Evolutionary conservation across 1,284 basidiomycete genomes (phyloP).

Genomic region (Ceratobasidium theobromae): DNA sequence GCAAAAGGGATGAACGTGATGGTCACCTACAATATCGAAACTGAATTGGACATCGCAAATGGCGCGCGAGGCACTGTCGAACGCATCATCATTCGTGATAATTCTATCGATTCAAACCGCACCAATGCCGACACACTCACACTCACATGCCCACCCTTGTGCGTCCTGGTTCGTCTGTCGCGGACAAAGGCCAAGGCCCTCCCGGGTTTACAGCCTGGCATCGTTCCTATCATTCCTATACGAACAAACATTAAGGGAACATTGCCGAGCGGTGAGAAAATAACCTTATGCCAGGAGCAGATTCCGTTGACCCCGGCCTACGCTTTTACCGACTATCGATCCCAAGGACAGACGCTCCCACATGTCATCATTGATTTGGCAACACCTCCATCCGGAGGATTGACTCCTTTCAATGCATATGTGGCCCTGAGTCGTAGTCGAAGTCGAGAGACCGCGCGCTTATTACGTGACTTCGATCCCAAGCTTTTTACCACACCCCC

Average conservation of each 20-base stretch:
- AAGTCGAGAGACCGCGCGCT: conserved; percentile 37
- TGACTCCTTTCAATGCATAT: conserved; percentile 7
- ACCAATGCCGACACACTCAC: background rate
- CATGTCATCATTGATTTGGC: conserved; percentile 3
- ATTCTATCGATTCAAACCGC: too few relatives aligned
- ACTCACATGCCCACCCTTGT: background rate
- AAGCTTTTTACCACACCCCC: conserved; percentile 1
- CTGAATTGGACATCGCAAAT: conserved; percentile 21
- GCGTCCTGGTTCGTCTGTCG: conserved; percentile 12
- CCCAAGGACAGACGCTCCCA: conserved; percentile 4
- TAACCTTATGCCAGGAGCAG: conserved; percentile 1
- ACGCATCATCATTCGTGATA: conserved; percentile 17
- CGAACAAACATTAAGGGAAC: too few relatives aligned
- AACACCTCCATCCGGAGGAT: background rate
- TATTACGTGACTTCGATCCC: background rate
- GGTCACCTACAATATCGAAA: conserved; percentile 20
- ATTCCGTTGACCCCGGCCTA: conserved; percentile 32
- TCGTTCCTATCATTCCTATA: too few relatives aligned
- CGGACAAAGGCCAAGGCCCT: too few relatives aligned
- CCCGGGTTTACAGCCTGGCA: too few relatives aligned
- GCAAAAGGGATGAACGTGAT: conserved; percentile 15
- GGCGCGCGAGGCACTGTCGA: background rate
- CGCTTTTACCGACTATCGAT: conserved; percentile 29
- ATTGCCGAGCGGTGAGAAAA: background rate
- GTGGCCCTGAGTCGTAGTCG: conserved; percentile 33